phyloP scores from a whole-genome alignment of 768 basidiomycete species.

The Kwoniella sp. region DNA sequence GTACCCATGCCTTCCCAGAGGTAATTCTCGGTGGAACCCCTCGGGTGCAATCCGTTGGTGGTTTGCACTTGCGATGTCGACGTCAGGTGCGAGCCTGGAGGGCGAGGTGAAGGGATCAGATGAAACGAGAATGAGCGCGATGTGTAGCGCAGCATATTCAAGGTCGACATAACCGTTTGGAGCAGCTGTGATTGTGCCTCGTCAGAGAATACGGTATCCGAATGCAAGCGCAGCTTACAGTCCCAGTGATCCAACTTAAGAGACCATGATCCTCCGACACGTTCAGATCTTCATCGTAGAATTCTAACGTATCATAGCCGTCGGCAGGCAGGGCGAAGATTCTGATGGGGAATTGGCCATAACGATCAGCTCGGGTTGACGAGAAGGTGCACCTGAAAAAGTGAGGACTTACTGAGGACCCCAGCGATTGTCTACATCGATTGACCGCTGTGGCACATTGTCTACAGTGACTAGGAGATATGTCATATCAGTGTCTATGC shows the following conservation, averaged over 20 bases:
- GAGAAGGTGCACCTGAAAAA: not conserved
- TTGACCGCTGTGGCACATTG: conserved; percentile 36
- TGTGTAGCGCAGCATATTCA: conserved; percentile 47
- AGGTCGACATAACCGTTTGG: conserved; percentile 40
- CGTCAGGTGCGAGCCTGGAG: conserved; percentile 7
- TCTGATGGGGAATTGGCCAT: conserved; percentile 12
- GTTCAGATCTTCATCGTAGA: conserved; percentile 35
- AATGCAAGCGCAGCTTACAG: conserved; percentile 23
- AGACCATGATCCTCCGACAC: conserved; percentile 42
- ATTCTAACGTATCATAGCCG: conserved; percentile 45
- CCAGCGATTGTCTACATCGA: conserved; percentile 41
- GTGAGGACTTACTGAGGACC: conserved; percentile 38
- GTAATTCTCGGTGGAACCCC: conserved; percentile 4
- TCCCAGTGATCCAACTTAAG: conserved; percentile 44
- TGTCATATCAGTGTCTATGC: not conserved
- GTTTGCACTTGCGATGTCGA: not conserved
- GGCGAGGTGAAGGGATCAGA: conserved; percentile 29
- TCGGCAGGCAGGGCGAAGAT: conserved; percentile 47
- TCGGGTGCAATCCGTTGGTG: not conserved
- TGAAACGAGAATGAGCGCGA: conserved; percentile 42
- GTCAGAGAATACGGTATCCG: not conserved
- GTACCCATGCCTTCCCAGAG: conserved; percentile 48
- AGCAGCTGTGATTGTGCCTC: conserved; percentile 28
- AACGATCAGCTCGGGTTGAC: not conserved
- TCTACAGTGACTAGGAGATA: conserved; percentile 29